These are phyloP conservation scores for Candida gorgasii DNA, from an alignment of 805 yeast species.

Conservation along the genomic window DNA sequence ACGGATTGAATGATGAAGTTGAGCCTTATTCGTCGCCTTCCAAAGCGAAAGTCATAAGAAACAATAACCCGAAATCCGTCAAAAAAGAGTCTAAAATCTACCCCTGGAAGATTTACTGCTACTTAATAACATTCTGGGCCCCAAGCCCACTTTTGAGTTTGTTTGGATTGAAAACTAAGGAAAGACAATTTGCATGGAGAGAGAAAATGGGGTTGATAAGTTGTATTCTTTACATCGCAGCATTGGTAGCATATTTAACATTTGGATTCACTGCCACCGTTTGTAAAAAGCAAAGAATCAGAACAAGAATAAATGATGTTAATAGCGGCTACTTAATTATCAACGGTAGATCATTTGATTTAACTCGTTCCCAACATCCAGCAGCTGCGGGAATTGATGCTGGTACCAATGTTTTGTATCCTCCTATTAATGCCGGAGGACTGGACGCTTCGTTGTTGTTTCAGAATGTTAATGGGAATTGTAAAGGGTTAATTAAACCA, in stretches of 20 bases:
- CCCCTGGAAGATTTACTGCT: slow-evolving; percentile 84
- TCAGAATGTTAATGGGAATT: slow-evolving; percentile 90
- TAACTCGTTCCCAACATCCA: slow-evolving; percentile 75
- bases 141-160: slow-evolving; percentile 70
- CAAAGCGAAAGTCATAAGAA: slow-evolving; percentile 27
- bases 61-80: slow-evolving; percentile 18
- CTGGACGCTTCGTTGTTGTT: slow-evolving; percentile 80
- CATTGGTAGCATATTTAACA: slow-evolving; percentile 79
- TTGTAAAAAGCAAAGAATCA: slow-evolving; percentile 48
- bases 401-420: slow-evolving; percentile 73
- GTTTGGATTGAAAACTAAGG: slow-evolving; percentile 77
- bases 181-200: slow-evolving; percentile 94
- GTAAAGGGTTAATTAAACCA: slow-evolving; percentile 76
- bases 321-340: slow-evolving; percentile 63
- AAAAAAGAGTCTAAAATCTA: slow-evolving; percentile 27
- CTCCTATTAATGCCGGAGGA: slow-evolving; percentile 88
- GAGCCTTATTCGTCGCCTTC: slow-evolving; percentile 19
- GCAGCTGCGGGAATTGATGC: slow-evolving; percentile 73
- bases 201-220: slow-evolving; percentile 88
- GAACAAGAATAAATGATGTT: slow-evolving; percentile 64
- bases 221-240: slow-evolving; percentile 70
- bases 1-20: slow-evolving; percentile 62
- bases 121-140: slow-evolving; percentile 85
- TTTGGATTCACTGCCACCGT: slow-evolving; percentile 90
- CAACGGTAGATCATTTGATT: slow-evolving; percentile 78